A percentile compares a stretch with the other conserved stretches of the same genome.
These are phyloP conservation scores for Agastache rugosa DNA, from an alignment of 257 asterid genomes.

Conservation along the genomic window DNA sequence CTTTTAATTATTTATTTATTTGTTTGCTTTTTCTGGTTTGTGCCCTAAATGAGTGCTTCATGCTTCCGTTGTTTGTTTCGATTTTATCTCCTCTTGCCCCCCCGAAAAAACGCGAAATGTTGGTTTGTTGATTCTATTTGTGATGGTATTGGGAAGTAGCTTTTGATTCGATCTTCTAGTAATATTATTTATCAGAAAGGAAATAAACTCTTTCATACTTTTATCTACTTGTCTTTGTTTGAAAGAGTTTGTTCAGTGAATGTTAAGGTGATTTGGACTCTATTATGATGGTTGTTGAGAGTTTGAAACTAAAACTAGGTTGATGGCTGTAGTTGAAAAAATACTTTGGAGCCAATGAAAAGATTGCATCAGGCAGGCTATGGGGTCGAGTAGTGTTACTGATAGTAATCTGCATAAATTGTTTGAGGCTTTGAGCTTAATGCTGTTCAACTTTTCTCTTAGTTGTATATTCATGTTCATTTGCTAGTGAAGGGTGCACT, in stretches of 20 bases:
- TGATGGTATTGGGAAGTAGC: conserved; percentile 14
- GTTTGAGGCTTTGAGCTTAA: neutral
- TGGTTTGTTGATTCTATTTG: neutral
- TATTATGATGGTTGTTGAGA: conserved; percentile 3
- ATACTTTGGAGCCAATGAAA: neutral
- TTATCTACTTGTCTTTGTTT: neutral
- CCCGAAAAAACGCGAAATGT: neutral
- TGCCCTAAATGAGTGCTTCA: conserved; percentile 32
- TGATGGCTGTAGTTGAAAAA: too few species aligned
- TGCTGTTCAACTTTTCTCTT: neutral
- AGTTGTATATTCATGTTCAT: conserved; percentile 19
- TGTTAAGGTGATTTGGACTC: neutral
- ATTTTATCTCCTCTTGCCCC: neutral
- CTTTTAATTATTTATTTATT: neutral
- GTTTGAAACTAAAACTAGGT: neutral
- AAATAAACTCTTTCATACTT: neutral
- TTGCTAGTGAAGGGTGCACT: neutral
- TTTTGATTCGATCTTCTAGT: neutral
- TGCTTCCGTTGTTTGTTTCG: neutral
- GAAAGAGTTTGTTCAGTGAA: neutral
- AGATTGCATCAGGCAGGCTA: neutral
- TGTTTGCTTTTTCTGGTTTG: neutral
- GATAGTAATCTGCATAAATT: neutral
- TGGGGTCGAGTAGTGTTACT: neutral
- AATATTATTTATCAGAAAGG: neutral